Evolutionary conservation across 2,329 filamentous ascomycete genomes (phyloP).

Genomic region (Leptoxyphium fumago): DNA sequence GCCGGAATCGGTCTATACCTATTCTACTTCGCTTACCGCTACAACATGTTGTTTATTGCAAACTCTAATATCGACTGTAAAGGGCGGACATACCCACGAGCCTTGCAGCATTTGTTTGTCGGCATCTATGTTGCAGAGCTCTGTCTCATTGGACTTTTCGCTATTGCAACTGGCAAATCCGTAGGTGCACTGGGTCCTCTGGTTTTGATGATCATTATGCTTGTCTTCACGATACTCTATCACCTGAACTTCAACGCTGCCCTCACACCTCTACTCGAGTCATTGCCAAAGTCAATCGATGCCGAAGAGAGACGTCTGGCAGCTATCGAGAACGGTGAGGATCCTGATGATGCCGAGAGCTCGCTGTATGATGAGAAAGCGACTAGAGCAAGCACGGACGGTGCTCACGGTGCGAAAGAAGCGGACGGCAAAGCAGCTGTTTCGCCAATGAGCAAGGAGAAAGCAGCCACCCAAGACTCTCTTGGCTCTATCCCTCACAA

Average conservation of each 20-base stretch:
- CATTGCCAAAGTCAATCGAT: constrained; percentile 43
- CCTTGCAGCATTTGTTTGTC: constrained; percentile 69
- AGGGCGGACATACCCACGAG: constrained; percentile 75
- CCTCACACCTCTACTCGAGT: constrained; percentile 60
- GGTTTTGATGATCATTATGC: constrained; percentile 59
- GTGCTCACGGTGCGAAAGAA: constrained; percentile 8
- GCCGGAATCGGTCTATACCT: constrained; percentile 62
- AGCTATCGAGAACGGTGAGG: constrained; percentile 17
- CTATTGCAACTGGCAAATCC: constrained; percentile 43
- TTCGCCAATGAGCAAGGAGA: constrained; percentile 12
- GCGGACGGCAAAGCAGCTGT: constrained; percentile 12
- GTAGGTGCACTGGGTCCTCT: constrained; percentile 44
- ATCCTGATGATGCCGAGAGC: constrained; percentile 11
- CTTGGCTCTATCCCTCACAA: constrained; percentile 24
- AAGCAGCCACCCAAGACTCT: constrained; percentile 15
- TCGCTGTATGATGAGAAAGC: not conserved
- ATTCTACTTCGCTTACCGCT: constrained; percentile 78
- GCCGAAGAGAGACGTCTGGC: constrained; percentile 23
- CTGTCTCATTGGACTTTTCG: constrained; percentile 75
- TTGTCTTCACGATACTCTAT: constrained; percentile 62
- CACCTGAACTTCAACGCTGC: constrained; percentile 61
- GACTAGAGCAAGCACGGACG: not conserved
- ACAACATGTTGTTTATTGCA: constrained; percentile 79
- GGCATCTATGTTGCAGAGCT: constrained; percentile 73
- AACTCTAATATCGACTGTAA: constrained; percentile 75